Evolutionary conservation across 441 rosid species (phyloP).

Genomic region (Macaranga tanarius): DNA sequence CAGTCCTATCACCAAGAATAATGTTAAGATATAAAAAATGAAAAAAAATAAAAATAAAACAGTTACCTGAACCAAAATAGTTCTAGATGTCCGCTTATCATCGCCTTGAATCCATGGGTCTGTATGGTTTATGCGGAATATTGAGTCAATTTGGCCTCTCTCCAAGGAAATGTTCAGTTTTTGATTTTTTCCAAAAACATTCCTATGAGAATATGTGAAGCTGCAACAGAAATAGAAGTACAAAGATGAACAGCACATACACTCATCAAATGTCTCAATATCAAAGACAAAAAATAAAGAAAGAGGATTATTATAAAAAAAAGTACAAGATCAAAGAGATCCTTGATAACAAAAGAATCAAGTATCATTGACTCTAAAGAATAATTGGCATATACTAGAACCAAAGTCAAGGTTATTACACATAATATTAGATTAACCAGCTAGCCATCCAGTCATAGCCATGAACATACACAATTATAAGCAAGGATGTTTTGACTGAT

Average conservation of each 20-base stretch:
- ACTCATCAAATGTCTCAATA: background rate
- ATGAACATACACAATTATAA: background rate
- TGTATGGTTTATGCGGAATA: constrained; percentile 84
- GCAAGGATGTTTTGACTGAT: background rate
- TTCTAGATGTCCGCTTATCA: constrained; percentile 84
- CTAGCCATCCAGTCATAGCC: background rate
- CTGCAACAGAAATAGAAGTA: constrained; percentile 45
- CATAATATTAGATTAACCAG: background rate
- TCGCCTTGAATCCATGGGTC: constrained; percentile 99
- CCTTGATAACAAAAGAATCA: background rate
- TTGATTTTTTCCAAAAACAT: constrained; percentile 89
- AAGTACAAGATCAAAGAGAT: background rate
- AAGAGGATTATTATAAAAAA: background rate
- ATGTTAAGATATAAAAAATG: constrained; percentile 14
- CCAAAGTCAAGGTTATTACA: background rate
- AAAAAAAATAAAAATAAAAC: background rate
- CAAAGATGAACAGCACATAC: too few species aligned
- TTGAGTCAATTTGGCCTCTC: constrained; percentile 92
- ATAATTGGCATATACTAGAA: background rate
- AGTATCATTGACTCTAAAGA: background rate
- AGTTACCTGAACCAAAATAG: constrained; percentile 84
- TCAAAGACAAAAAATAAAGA: background rate
- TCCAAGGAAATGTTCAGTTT: constrained; percentile 85
- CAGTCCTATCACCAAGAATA: constrained; percentile 11
- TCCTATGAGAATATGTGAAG: constrained; percentile 93